Conservation (phyloP, 352 stramenopile genomes). For the Globisporangium recalcitrans region DNA sequence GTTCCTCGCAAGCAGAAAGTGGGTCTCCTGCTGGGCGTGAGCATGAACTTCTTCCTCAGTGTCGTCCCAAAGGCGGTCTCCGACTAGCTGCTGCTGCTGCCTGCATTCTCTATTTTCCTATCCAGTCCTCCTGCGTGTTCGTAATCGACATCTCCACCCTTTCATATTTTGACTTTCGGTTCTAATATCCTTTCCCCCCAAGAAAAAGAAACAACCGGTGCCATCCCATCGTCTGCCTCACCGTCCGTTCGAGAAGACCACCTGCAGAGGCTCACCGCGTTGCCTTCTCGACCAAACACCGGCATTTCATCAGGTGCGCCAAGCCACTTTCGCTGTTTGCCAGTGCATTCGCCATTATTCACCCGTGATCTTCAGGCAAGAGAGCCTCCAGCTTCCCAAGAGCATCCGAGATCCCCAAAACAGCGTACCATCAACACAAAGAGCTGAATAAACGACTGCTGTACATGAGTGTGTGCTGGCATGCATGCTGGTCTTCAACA, state of each 20-base stretch:
- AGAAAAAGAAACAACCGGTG: not conserved
- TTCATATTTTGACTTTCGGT: constrained; percentile 1
- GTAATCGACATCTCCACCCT: constrained; percentile 7
- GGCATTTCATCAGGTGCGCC: too few species aligned
- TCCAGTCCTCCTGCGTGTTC: not conserved
- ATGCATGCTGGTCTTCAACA: not conserved
- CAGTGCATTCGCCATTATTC: too few species aligned
- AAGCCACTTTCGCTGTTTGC: not conserved
- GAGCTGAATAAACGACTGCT: not conserved
- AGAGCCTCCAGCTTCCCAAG: not conserved
- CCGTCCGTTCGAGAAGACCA: not conserved
- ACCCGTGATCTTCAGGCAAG: too few species aligned
- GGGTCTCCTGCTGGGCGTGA: constrained; percentile 75
- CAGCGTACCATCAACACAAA: not conserved
- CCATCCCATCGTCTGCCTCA: not conserved
- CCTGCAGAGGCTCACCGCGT: not conserved
- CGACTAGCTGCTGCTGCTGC: constrained; percentile 25
- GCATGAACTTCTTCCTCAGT: constrained; percentile 88
- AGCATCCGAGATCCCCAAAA: not conserved
- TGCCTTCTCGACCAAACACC: not conserved
- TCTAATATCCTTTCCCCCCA: constrained; percentile 23
- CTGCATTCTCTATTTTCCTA: not conserved
- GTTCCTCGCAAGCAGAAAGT: constrained; percentile 86
- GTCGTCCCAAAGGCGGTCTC: constrained; percentile 77
- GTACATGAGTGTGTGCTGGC: not conserved